Percentiles rank a stretch among this genome's conserved stretches.
phyloP scores from a whole-genome alignment of 1,284 basidiomycete species.

The Ustilago curta region DNA sequence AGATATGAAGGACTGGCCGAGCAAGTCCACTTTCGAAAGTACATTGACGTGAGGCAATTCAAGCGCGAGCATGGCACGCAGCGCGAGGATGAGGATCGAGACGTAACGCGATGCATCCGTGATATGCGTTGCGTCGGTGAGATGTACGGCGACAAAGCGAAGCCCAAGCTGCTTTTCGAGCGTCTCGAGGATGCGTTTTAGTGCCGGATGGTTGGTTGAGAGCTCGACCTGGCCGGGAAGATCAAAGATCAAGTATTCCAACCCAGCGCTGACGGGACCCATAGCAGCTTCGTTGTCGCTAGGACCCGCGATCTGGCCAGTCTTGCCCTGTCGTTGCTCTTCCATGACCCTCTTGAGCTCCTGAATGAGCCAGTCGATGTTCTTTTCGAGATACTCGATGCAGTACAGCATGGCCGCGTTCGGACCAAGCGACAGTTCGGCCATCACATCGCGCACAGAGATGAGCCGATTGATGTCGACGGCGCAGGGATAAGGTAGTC shows the following conservation, averaged over 20 bases:
- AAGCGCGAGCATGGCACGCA: constrained; percentile 97
- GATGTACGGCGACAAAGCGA: constrained; percentile 90
- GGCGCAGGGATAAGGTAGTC: constrained; percentile 88
- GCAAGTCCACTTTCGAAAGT: constrained; percentile 91
- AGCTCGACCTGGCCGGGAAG: constrained; percentile 97
- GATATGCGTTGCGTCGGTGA: constrained; percentile 96
- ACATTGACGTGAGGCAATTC: constrained; percentile 98
- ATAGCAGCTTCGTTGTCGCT: constrained; percentile 26
- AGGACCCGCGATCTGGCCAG: constrained; percentile 23
- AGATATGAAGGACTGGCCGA: constrained; percentile 69
- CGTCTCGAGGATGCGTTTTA: constrained; percentile 80
- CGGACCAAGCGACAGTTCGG: constrained; percentile 85
- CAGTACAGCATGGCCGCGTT: constrained; percentile 98
- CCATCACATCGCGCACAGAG: constrained; percentile 88
- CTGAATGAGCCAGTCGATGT: constrained; percentile 89
- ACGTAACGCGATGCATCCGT: constrained; percentile 96
- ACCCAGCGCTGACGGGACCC: constrained; percentile 67
- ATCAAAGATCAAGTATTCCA: constrained; percentile 88
- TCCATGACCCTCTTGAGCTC: constrained; percentile 72
- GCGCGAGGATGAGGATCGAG: constrained; percentile 87
- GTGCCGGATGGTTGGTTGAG: constrained; percentile 83
- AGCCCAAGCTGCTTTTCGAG: constrained; percentile 77
- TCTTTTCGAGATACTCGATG: constrained; percentile 95
- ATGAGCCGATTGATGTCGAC: constrained; percentile 88
- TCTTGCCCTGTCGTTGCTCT: constrained; percentile 46